Conservation (phyloP, 2,329 filamentous ascomycete genomes). For the Clarireedia hainanense region DNA sequence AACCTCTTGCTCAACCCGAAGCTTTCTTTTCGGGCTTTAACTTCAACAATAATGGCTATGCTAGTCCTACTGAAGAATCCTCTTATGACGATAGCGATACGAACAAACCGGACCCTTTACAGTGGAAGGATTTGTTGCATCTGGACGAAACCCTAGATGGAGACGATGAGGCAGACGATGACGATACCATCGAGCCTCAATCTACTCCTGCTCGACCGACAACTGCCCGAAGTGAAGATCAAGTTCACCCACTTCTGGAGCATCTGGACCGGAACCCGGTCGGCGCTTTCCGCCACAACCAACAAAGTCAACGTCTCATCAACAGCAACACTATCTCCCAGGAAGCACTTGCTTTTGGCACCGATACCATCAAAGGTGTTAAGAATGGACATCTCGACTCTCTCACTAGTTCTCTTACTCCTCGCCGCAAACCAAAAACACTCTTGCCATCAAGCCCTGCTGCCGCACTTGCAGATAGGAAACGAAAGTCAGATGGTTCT, state of each 20-base stretch:
- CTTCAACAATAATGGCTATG: conserved; percentile 44
- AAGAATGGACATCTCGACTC: conserved; percentile 59
- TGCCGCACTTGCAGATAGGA: conserved; percentile 17
- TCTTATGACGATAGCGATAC: conserved; percentile 40
- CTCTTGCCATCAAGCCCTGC: conserved; percentile 18
- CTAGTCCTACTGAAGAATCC: conserved; percentile 36
- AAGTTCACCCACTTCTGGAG: conserved; percentile 47
- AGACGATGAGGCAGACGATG: conserved; percentile 8
- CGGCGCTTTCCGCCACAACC: conserved; percentile 65
- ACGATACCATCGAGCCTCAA: not conserved
- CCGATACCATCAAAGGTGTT: conserved; percentile 53
- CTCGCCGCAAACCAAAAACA: conserved; percentile 42
- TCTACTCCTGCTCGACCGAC: conserved; percentile 44
- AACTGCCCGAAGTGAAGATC: conserved; percentile 41
- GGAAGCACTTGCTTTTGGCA: conserved; percentile 55
- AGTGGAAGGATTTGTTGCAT: conserved; percentile 49
- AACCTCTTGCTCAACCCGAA: conserved; percentile 65
- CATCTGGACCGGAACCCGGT: conserved; percentile 59
- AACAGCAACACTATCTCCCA: conserved; percentile 50
- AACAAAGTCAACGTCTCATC: conserved; percentile 43
- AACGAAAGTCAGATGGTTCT: conserved; percentile 22
- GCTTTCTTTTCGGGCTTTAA: conserved; percentile 64
- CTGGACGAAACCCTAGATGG: conserved; percentile 8
- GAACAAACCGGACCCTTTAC: conserved; percentile 66
- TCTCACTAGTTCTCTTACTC: conserved; percentile 61